Conservation (phyloP, 371 early-diverging fungal genomes). For the Syncephalastrum racemosum region DNA sequence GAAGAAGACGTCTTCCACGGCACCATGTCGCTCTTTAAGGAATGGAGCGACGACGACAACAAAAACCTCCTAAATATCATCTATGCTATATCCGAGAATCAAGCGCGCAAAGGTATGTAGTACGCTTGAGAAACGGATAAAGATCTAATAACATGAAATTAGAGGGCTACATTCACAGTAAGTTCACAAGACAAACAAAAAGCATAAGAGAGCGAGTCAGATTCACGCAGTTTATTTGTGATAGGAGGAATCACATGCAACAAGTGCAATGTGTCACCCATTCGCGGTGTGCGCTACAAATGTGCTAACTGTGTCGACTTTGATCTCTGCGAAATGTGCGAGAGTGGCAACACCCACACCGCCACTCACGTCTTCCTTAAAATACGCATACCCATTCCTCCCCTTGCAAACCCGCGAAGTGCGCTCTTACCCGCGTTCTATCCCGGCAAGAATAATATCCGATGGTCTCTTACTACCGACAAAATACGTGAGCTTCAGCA, state of each 20-base stretch:
- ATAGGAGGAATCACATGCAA: constrained; percentile 90
- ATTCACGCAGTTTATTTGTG: constrained; percentile 4
- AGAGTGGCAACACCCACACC: constrained; percentile 72
- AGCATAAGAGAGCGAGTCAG: not conserved
- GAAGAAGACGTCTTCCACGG: constrained; percentile 29
- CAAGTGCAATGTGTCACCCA: constrained; percentile 82
- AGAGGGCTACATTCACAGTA: constrained; percentile 84
- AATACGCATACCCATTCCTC: constrained; percentile 92
- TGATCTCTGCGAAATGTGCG: constrained; percentile 94
- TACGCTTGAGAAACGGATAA: not conserved
- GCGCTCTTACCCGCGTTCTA: constrained; percentile 83
- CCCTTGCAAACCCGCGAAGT: constrained; percentile 83
- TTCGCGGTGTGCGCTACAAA: constrained; percentile 89
- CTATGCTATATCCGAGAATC: constrained; percentile 86
- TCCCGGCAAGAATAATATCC: constrained; percentile 53
- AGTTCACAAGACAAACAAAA: constrained; percentile 13
- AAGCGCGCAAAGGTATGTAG: constrained; percentile 75
- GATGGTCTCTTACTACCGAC: constrained; percentile 33
- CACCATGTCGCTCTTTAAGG: constrained; percentile 27
- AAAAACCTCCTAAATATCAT: constrained; percentile 74
- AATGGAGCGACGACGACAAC: constrained; percentile 55
- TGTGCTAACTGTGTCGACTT: constrained; percentile 93
- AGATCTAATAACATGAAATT: constrained; percentile 1
- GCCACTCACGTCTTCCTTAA: constrained; percentile 88
- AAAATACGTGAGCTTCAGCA: constrained; percentile 51